phyloP scores from a whole-genome alignment of 2,329 filamentous ascomycete species.

The Davidsoniella neocaledoniae region DNA sequence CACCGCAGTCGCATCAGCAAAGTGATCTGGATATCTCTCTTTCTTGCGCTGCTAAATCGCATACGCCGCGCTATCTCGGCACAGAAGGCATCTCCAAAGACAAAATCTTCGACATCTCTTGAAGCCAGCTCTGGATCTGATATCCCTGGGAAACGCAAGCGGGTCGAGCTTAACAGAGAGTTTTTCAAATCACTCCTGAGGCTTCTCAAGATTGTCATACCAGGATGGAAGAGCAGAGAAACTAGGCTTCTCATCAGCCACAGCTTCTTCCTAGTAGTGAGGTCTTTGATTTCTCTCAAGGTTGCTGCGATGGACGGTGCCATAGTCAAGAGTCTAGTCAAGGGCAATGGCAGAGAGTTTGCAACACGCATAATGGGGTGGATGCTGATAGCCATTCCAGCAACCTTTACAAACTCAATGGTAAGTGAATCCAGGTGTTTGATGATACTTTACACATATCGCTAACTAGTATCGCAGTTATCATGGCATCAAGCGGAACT shows the following conservation, averaged over 20 bases:
- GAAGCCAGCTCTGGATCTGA: not conserved
- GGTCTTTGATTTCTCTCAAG: conserved; percentile 86
- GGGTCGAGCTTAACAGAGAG: conserved; percentile 83
- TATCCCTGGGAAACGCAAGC: conserved; percentile 40
- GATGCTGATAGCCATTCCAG: conserved; percentile 93
- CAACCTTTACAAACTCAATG: conserved; percentile 98
- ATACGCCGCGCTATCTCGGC: conserved; percentile 83
- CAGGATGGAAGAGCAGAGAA: conserved; percentile 80
- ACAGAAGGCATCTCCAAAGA: conserved; percentile 42
- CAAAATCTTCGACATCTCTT: conserved; percentile 14
- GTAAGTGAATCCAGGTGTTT: conserved; percentile 29
- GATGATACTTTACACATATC: not conserved
- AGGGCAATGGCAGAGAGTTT: conserved; percentile 82
- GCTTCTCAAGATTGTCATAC: conserved; percentile 73
- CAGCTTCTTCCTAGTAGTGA: conserved; percentile 76
- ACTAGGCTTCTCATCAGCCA: conserved; percentile 73
- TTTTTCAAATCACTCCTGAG: conserved; percentile 58
- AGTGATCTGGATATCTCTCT: conserved; percentile 66
- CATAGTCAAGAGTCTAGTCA: conserved; percentile 80
- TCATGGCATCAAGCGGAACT: conserved; percentile 95
- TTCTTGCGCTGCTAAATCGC: conserved; percentile 67
- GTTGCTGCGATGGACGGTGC: conserved; percentile 91
- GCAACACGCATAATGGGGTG: conserved; percentile 82
- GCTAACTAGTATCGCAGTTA: conserved; percentile 36
- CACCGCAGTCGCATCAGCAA: conserved; percentile 72